Evolutionary conservation across 1,284 basidiomycete genomes (phyloP).

Genomic region (Melampsora larici-populina): DNA sequence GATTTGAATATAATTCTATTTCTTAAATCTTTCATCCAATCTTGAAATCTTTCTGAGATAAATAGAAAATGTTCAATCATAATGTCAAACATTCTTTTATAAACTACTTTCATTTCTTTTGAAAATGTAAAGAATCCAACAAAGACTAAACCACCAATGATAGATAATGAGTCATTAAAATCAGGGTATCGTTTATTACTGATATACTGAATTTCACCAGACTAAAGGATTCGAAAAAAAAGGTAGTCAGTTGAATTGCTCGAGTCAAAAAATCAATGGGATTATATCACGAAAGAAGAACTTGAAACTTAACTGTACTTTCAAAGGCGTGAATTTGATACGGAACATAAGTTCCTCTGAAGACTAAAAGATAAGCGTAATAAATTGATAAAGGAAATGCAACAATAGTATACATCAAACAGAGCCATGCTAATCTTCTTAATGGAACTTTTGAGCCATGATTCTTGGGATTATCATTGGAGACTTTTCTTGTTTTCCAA

Average conservation of each 20-base stretch:
- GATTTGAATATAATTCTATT: no score
- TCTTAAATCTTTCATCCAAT: no score
- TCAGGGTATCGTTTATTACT: background rate
- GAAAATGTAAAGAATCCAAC: background rate
- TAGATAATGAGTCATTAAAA: background rate
- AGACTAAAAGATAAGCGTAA: conserved; percentile 15
- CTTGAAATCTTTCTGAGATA: no score
- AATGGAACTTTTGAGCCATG: conserved; percentile 31
- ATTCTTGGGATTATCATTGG: background rate
- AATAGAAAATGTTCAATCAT: no score
- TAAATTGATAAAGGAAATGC: conserved; percentile 38
- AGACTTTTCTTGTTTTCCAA: conserved; percentile 6
- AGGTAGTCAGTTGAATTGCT: background rate
- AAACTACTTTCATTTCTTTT: background rate
- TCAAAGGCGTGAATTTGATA: background rate
- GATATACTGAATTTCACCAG: background rate
- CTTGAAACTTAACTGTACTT: background rate
- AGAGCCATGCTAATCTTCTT: conserved; percentile 41
- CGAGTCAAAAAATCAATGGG: background rate
- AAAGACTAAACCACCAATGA: conserved; percentile 1
- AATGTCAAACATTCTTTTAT: background rate
- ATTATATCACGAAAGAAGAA: background rate
- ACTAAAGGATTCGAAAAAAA: background rate
- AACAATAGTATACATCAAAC: conserved; percentile 27
- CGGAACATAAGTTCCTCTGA: conserved; percentile 10